These are phyloP conservation scores for Cucurbita ficifolia DNA, from an alignment of 306 rosid genomes.

Conservation along the genomic window DNA sequence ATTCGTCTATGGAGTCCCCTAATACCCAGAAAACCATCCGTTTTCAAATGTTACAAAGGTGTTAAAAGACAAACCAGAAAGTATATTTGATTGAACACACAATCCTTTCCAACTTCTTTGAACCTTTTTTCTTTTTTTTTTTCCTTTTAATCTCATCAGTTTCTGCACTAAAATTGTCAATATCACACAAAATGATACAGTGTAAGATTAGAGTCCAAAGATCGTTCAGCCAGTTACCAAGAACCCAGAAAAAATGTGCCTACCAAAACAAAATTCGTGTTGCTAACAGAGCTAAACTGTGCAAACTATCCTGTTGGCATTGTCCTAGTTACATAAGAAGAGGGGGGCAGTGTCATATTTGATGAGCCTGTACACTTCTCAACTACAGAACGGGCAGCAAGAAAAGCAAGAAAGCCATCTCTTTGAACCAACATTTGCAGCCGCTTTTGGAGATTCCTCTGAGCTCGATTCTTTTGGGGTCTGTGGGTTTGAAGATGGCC, in stretches of 20 bases:
- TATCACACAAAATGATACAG: background rate
- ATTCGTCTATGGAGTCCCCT: no score
- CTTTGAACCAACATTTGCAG: background rate
- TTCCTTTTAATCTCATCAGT: background rate
- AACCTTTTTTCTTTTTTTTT: background rate
- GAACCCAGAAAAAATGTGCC: background rate
- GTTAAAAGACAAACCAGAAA: no score
- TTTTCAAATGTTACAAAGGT: no score
- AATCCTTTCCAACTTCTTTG: background rate
- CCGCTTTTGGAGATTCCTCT: constrained; percentile 10
- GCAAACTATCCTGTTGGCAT: background rate
- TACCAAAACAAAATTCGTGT: background rate
- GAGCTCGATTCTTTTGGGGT: constrained; percentile 12
- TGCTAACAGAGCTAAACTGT: constrained; percentile 3
- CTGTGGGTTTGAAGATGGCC: background rate
- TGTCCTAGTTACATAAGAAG: constrained; percentile 5
- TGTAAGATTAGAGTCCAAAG: background rate
- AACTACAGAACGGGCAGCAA: constrained; percentile 26
- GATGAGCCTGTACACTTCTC: constrained; percentile 11
- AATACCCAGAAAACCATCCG: no score
- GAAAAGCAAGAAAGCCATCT: constrained; percentile 41
- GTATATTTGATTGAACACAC: no score
- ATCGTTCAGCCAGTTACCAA: background rate
- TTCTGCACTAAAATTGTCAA: background rate
- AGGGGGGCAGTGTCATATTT: background rate